Conservation (phyloP, 1,284 basidiomycete species). For the Ganoderma multipileum region DNA sequence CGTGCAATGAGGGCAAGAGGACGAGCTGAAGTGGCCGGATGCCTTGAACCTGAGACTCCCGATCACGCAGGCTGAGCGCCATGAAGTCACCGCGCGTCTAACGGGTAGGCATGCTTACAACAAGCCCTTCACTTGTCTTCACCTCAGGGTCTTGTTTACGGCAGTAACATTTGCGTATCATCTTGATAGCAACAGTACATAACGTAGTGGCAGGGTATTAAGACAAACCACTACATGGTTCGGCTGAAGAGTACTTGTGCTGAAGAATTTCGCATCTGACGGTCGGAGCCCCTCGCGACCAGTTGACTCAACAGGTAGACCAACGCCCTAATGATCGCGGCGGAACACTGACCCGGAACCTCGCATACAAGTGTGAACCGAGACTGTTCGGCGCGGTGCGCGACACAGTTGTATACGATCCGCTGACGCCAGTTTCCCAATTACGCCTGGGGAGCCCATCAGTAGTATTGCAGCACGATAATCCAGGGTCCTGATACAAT, state of each 20-base stretch:
- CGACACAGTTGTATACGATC: too few relatives aligned
- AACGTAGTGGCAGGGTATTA: background rate
- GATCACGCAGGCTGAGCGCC: background rate
- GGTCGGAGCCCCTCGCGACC: too few relatives aligned
- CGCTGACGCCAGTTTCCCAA: too few relatives aligned
- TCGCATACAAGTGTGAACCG: too few relatives aligned
- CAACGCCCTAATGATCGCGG: too few relatives aligned
- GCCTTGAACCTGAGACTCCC: background rate
- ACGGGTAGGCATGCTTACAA: too few relatives aligned
- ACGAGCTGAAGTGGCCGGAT: background rate
- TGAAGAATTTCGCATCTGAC: too few relatives aligned
- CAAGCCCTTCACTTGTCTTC: background rate
- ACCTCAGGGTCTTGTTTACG: background rate
- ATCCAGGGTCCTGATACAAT: background rate
- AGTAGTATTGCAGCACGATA: background rate
- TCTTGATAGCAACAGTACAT: background rate
- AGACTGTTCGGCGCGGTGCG: too few relatives aligned
- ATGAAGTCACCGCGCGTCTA: constrained; percentile 20
- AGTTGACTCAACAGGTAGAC: too few relatives aligned
- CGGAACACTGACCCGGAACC: too few relatives aligned
- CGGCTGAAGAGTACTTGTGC: too few relatives aligned
- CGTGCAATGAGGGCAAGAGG: constrained; percentile 9
- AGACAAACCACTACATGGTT: too few relatives aligned
- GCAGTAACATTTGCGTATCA: background rate
- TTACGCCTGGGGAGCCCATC: background rate